Evolutionary conservation across 495 filamentous ascomycete genomes (phyloP).

Genomic region (Aspergillus egyptiacus): DNA sequence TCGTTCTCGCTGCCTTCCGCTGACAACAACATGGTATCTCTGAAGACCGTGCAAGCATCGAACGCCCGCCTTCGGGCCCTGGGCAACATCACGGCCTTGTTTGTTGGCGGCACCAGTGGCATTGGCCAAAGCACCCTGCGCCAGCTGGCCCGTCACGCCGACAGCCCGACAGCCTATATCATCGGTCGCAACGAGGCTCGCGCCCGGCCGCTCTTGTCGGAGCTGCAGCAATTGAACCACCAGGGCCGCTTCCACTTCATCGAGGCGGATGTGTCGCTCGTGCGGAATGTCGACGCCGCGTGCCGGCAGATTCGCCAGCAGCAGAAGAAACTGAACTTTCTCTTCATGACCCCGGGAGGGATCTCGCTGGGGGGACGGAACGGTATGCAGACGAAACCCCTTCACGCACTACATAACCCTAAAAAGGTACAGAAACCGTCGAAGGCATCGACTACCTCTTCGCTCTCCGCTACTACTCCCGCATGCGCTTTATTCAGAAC

Average conservation of each 20-base stretch:
- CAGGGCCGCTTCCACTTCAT: background rate
- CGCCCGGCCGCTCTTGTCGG: background rate
- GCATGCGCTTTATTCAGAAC: conserved; percentile 2
- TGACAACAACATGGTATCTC: background rate
- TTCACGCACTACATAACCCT: background rate
- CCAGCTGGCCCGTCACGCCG: background rate
- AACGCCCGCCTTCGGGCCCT: conserved; percentile 1
- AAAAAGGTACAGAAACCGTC: background rate
- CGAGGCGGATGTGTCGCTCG: background rate
- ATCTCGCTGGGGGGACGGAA: background rate
- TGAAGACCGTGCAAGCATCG: background rate
- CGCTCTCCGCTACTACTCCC: background rate
- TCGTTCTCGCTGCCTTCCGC: no score
- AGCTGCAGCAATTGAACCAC: background rate
- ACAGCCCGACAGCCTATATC: background rate
- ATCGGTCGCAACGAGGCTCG: background rate
- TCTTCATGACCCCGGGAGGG: background rate
- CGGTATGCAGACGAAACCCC: background rate
- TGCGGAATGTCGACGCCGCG: background rate
- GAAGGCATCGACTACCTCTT: conserved; percentile 1
- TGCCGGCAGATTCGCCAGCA: background rate
- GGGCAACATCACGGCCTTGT: background rate
- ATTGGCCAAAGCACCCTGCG: background rate
- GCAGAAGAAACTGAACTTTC: background rate
- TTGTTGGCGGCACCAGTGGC: conserved; percentile 4